These are phyloP conservation scores for Leccinum subgranulosum DNA, from an alignment of 768 basidiomycete genomes.

Conservation along the genomic window DNA sequence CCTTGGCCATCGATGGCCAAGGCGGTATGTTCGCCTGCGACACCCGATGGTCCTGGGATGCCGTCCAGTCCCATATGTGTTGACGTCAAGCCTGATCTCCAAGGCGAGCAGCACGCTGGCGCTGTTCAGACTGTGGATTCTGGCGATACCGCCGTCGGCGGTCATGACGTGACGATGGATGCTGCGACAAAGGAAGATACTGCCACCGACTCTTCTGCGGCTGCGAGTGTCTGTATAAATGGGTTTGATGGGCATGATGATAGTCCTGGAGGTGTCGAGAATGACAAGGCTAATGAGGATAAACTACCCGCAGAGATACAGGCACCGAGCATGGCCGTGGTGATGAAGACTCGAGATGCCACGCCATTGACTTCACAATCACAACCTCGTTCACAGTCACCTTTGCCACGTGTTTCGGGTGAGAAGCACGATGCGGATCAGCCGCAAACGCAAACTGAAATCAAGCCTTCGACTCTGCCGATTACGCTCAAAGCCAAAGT, in stretches of 20 bases:
- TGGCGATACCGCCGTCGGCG: background rate
- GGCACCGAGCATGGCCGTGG: background rate
- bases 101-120: slow-evolving; percentile 1
- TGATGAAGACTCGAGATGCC: background rate
- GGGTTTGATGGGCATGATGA: background rate
- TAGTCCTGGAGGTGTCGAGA: background rate
- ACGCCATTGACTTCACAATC: background rate
- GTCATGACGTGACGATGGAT: slow-evolving; percentile 10
- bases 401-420: background rate
- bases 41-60: slow-evolving; percentile 8
- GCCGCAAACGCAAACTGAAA: slow-evolving; percentile 7
- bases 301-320: background rate
- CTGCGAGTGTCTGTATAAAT: background rate
- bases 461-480: slow-evolving; percentile 5
- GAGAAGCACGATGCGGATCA: slow-evolving; percentile 4
- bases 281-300: background rate
- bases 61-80: slow-evolving; percentile 18
- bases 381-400: background rate
- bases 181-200: slow-evolving; percentile 3
- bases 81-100: slow-evolving; percentile 17
- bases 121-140: background rate
- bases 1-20: too few species aligned
- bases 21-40: slow-evolving; percentile 21
- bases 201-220: background rate
- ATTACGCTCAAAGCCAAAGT: slow-evolving; percentile 22